These are phyloP conservation scores for Aspergillus sergii DNA, from an alignment of 2,329 filamentous ascomycete species.

Conservation along the genomic window DNA sequence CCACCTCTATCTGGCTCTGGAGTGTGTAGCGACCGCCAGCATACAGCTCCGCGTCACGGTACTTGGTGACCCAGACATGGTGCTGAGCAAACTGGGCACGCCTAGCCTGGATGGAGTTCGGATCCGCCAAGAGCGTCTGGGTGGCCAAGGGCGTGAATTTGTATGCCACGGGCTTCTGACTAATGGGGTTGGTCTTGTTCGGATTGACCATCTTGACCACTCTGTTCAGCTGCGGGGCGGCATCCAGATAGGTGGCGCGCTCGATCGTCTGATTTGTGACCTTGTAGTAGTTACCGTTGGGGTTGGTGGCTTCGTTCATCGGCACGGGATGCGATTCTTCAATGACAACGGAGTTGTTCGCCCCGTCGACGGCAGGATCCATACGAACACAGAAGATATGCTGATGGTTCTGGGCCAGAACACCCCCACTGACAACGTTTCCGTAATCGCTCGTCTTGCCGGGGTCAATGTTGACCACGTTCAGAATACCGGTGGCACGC, in stretches of 20 bases:
- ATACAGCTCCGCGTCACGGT: slow-evolving; percentile 55
- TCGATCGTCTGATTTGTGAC: slow-evolving; percentile 50
- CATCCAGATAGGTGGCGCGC: slow-evolving; percentile 53
- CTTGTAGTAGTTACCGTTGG: slow-evolving; percentile 55
- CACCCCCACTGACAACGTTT: slow-evolving; percentile 67
- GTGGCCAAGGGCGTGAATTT: slow-evolving; percentile 60
- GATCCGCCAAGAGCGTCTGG: slow-evolving; percentile 59
- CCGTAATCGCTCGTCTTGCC: slow-evolving; percentile 65
- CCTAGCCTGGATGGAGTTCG: slow-evolving; percentile 53
- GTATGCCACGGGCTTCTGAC: slow-evolving; percentile 56
- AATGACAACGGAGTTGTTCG: slow-evolving; percentile 57
- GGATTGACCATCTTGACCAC: slow-evolving; percentile 62
- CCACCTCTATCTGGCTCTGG: slow-evolving; percentile 48
- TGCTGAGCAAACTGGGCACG: slow-evolving; percentile 59
- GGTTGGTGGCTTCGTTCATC: slow-evolving; percentile 54
- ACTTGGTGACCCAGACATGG: slow-evolving; percentile 58
- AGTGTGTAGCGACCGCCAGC: slow-evolving; percentile 59
- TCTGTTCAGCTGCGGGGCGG: slow-evolving; percentile 46
- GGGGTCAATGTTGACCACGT: slow-evolving; percentile 64
- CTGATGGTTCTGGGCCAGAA: slow-evolving; percentile 70
- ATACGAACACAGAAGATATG: slow-evolving; percentile 73
- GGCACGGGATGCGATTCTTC: slow-evolving; percentile 63
- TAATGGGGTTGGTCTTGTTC: slow-evolving; percentile 55
- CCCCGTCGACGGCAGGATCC: slow-evolving; percentile 61
- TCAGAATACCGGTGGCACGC: slow-evolving; percentile 69